These are phyloP conservation scores for Aspergillus fumigatus DNA, from an alignment of 2,329 filamentous ascomycete species.

Conservation along the genomic window DNA sequence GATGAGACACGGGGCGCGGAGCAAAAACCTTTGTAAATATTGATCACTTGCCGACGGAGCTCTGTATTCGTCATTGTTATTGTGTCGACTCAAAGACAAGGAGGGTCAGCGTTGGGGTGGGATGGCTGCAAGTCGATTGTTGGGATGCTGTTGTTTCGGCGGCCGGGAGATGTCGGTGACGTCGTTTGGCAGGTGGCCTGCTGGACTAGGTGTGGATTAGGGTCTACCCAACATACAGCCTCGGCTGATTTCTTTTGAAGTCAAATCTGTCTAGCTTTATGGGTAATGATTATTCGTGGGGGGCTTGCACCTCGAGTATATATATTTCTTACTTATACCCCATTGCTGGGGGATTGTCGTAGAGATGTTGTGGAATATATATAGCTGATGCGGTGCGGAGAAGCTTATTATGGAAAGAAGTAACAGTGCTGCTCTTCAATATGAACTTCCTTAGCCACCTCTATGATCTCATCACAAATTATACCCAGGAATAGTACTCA, in stretches of 20 bases:
- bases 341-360: neutral
- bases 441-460: neutral
- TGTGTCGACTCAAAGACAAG: neutral
- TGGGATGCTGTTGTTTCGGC: neutral
- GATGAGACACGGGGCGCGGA: neutral
- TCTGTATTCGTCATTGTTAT: conserved; percentile 46
- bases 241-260: neutral
- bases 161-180: neutral
- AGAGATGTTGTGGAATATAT: neutral
- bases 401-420: neutral
- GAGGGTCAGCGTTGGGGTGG: neutral
- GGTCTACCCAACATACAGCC: neutral
- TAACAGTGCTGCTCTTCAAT: neutral
- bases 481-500: neutral
- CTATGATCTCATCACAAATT: neutral
- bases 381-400: neutral
- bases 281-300: neutral
- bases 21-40: conserved; percentile 75
- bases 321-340: neutral
- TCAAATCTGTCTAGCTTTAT: neutral
- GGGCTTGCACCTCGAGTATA: neutral
- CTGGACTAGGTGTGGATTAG: too few relatives aligned
- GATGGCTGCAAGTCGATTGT: neutral
- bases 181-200: neutral
- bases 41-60: conserved; percentile 73